A percentile compares a stretch with the other conserved stretches of the same genome.
Evolutionary conservation across 2,329 filamentous ascomycete species (phyloP).

Genomic region (Fusarium tricinctum): DNA sequence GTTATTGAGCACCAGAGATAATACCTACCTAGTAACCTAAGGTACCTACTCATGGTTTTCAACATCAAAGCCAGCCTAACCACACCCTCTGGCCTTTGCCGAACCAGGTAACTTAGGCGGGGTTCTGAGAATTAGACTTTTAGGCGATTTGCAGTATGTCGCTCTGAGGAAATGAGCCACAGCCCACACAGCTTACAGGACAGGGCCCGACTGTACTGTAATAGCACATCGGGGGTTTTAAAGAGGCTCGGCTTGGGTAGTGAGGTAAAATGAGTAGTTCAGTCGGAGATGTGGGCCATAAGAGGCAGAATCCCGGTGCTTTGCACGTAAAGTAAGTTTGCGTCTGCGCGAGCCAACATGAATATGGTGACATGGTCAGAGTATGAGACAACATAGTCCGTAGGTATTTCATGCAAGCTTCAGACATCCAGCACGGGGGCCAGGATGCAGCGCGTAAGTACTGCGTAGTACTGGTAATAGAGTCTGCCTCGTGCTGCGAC

Average conservation of each 20-base stretch:
- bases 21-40: too few species aligned
- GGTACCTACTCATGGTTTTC: not conserved
- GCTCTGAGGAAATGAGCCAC: slow-evolving; percentile 13
- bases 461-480: slow-evolving; percentile 1
- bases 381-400: not conserved
- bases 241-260: too few species aligned
- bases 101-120: slow-evolving; percentile 2
- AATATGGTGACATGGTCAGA: not conserved
- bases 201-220: not conserved
- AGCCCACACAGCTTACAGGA: not conserved
- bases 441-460: too few species aligned
- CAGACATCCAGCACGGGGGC: slow-evolving; percentile 3
- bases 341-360: not conserved
- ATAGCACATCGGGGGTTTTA: too few species aligned
- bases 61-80: not conserved
- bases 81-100: not conserved
- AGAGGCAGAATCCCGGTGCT: not conserved
- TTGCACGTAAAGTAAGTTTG: not conserved
- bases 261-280: too few species aligned
- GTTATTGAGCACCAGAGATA: slow-evolving; percentile 20
- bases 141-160: slow-evolving; percentile 32
- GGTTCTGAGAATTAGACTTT: slow-evolving; percentile 44
- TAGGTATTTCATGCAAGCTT: not conserved
- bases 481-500: slow-evolving; percentile 25
- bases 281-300: not conserved